Conservation (phyloP, 306 rosid species). For the Cucurbita argyrosperma region DNA sequence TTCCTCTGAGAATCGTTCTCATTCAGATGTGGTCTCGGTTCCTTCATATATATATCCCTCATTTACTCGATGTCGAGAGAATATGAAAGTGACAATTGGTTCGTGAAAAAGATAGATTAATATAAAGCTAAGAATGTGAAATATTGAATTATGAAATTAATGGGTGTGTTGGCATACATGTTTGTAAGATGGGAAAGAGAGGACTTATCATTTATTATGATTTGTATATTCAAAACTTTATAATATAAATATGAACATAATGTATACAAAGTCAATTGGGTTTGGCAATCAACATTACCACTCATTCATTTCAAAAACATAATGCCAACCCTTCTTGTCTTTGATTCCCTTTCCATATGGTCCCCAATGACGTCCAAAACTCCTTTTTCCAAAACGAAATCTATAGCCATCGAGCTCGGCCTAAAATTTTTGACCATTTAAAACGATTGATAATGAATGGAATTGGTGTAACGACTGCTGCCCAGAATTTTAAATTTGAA, state of each 20-base stretch:
- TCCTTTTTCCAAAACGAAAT: neutral
- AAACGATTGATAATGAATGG: neutral
- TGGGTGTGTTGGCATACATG: neutral
- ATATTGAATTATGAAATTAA: neutral
- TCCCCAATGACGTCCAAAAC: neutral
- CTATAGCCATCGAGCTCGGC: neutral
- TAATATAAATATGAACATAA: neutral
- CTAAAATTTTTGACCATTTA: neutral
- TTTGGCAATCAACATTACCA: neutral
- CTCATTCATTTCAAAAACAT: neutral
- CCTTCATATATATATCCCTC: too few species aligned
- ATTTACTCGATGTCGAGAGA: neutral
- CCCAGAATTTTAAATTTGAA: too few species aligned
- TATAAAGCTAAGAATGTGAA: neutral
- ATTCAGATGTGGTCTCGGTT: too few species aligned
- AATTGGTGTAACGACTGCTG: neutral
- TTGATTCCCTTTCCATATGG: neutral
- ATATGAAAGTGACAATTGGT: neutral
- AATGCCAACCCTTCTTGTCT: neutral
- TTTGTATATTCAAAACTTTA: neutral
- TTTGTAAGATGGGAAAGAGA: neutral
- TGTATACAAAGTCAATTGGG: neutral
- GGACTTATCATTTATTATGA: neutral
- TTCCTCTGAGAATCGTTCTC: too few species aligned
- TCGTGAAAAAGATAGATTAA: neutral